A percentile compares a stretch with the other conserved stretches of the same genome.
phyloP scores from a whole-genome alignment of 129 eudicot genomes.

The Solidago caesia region DNA sequence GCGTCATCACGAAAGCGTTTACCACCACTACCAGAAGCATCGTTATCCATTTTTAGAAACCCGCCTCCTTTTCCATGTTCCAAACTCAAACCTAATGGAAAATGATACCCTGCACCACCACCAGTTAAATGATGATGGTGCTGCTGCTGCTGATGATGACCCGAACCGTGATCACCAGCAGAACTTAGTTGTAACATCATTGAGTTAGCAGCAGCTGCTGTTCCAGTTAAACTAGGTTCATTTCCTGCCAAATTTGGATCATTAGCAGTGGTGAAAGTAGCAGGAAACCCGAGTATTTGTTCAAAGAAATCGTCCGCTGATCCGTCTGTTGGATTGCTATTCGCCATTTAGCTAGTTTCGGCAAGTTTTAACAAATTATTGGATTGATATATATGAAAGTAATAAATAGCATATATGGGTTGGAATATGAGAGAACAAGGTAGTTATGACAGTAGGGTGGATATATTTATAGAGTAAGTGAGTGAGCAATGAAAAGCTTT shows the following conservation, averaged over 20 bases:
- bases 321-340: conserved; percentile 70
- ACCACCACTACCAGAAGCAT: conserved; percentile 64
- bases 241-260: conserved; percentile 65
- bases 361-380: not conserved
- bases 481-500: not conserved
- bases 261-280: not conserved
- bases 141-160: conserved; percentile 2
- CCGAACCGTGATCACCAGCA: conserved; percentile 51
- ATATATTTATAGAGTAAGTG: conserved; percentile 19
- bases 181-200: conserved; percentile 92
- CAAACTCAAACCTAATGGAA: conserved; percentile 86
- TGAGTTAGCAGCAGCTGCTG: conserved; percentile 35
- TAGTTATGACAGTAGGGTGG: conserved; percentile 7
- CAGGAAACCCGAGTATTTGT: conserved; percentile 76
- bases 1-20: conserved; percentile 71
- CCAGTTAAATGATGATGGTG: conserved; percentile 36
- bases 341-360: conserved; percentile 55
- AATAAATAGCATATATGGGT: too few species aligned
- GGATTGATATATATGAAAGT: too few species aligned
- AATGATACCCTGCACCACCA: conserved; percentile 66
- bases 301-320: conserved; percentile 86
- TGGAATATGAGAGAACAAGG: not conserved
- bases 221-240: conserved; percentile 33
- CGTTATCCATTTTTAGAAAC: conserved; percentile 58
- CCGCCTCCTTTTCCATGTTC: conserved; percentile 73